These are phyloP conservation scores for Saccharomycopsis hybrid DNA, from an alignment of 1,139 yeast species.

Conservation along the genomic window DNA sequence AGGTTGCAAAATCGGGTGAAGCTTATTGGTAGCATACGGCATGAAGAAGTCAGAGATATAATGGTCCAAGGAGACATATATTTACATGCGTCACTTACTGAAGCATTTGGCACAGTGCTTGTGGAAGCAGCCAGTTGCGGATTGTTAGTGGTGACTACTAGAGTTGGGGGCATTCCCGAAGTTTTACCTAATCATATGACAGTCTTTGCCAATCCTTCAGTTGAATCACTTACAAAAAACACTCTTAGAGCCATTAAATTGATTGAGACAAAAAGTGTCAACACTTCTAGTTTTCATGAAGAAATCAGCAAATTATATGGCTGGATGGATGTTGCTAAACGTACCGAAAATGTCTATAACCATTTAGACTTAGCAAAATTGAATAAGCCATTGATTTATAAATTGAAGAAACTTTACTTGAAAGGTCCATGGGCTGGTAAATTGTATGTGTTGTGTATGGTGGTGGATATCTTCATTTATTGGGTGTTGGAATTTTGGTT, in stretches of 20 bases:
- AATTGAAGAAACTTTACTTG: constrained; percentile 57
- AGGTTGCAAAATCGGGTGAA: constrained; percentile 84
- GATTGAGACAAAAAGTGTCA: constrained; percentile 51
- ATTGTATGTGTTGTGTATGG: constrained; percentile 67
- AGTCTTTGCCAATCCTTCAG: constrained; percentile 81
- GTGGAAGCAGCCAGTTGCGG: constrained; percentile 99
- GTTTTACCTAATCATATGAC: constrained; percentile 94
- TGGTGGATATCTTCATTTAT: constrained; percentile 68
- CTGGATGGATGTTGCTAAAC: constrained; percentile 82
- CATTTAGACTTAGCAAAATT: constrained; percentile 40
- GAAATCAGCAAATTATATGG: constrained; percentile 81
- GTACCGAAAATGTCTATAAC: constrained; percentile 81
- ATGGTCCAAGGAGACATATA: constrained; percentile 94
- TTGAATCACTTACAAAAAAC: constrained; percentile 68
- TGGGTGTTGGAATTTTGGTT: constrained; percentile 60
- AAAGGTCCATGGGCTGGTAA: constrained; percentile 85
- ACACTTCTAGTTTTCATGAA: constrained; percentile 70
- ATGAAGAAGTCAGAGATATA: constrained; percentile 87
- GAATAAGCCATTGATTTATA: constrained; percentile 43
- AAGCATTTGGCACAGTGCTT: constrained; percentile 95
- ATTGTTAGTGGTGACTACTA: constrained; percentile 84
- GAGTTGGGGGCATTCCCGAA: constrained; percentile 97
- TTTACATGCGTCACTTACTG: constrained; percentile 89
- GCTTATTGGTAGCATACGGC: constrained; percentile 80
- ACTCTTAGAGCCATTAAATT: constrained; percentile 58